phyloP scores from a whole-genome alignment of 441 rosid species.

The Brassica hybrid region DNA sequence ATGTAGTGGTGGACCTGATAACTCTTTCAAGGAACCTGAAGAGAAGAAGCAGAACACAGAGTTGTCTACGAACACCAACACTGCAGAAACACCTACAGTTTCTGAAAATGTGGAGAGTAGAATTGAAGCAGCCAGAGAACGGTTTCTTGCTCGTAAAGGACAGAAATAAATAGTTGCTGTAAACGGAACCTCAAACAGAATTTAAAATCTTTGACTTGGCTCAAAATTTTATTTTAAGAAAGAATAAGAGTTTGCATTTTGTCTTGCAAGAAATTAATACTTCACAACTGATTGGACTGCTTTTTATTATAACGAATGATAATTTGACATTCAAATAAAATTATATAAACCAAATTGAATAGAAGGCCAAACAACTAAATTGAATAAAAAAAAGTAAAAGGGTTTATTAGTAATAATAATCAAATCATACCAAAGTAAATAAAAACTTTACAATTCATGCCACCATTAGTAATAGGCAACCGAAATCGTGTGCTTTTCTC shows the following conservation, averaged over 20 bases:
- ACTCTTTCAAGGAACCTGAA: slow-evolving; percentile 46
- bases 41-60: slow-evolving; percentile 43
- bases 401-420: slow-evolving; percentile 27
- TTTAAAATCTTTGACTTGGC: not conserved
- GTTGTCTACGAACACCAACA: slow-evolving; percentile 37
- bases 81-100: slow-evolving; percentile 34
- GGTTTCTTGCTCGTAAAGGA: slow-evolving; percentile 87
- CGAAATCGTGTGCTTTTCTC: slow-evolving; percentile 28
- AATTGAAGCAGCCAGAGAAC: slow-evolving; percentile 87
- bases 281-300: not conserved
- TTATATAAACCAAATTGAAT: not conserved
- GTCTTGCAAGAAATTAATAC: not conserved
- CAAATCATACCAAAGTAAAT: slow-evolving; percentile 2
- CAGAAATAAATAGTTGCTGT: slow-evolving; percentile 49
- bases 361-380: not conserved
- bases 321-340: not conserved
- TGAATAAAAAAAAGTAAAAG: not conserved
- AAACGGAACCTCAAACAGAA: not conserved
- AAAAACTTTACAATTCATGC: too few relatives aligned
- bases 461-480: slow-evolving; percentile 11
- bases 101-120: slow-evolving; percentile 55
- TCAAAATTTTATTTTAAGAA: not conserved
- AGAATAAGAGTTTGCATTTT: not conserved
- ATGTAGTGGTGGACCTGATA: slow-evolving; percentile 70
- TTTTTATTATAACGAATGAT: not conserved